These are phyloP conservation scores for Calonectria naviculata DNA, from an alignment of 2,329 filamentous ascomycete species.

Conservation along the genomic window DNA sequence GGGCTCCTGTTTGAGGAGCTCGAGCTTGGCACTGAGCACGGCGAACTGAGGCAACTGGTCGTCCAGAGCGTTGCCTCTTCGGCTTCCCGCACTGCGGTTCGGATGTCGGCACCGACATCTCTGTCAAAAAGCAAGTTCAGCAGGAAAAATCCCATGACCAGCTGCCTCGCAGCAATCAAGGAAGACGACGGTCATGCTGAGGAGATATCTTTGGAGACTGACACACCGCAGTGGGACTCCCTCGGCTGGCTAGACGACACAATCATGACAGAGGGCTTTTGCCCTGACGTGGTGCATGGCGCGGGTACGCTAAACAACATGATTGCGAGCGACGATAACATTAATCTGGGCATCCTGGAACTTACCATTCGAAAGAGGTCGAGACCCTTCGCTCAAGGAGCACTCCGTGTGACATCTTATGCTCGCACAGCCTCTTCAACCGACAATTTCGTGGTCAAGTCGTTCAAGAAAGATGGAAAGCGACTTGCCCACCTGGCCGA, in stretches of 20 bases:
- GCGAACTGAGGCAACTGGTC: not conserved
- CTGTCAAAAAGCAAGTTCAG: not conserved
- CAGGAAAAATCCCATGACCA: not conserved
- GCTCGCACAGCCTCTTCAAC: slow-evolving; percentile 43
- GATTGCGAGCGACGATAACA: slow-evolving; percentile 49
- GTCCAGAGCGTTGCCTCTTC: not conserved
- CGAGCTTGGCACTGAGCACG: not conserved
- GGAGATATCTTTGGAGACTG: not conserved
- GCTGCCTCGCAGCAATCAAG: not conserved
- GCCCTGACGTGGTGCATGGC: slow-evolving; percentile 30
- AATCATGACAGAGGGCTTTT: not conserved
- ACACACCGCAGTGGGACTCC: not conserved
- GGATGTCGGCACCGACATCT: not conserved
- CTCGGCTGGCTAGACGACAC: not conserved
- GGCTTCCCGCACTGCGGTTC: not conserved
- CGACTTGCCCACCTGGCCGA: slow-evolving; percentile 46
- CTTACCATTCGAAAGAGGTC: slow-evolving; percentile 43
- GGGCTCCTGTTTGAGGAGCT: not conserved
- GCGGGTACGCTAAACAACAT: slow-evolving; percentile 47
- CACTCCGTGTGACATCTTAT: slow-evolving; percentile 48
- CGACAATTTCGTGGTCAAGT: slow-evolving; percentile 49
- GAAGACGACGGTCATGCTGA: not conserved
- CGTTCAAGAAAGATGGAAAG: slow-evolving; percentile 36
- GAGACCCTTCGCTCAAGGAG: slow-evolving; percentile 44
- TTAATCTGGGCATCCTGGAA: slow-evolving; percentile 45